Evolutionary conservation across 2,329 filamentous ascomycete species (phyloP).

Genomic region (Orbilia oligospora): DNA sequence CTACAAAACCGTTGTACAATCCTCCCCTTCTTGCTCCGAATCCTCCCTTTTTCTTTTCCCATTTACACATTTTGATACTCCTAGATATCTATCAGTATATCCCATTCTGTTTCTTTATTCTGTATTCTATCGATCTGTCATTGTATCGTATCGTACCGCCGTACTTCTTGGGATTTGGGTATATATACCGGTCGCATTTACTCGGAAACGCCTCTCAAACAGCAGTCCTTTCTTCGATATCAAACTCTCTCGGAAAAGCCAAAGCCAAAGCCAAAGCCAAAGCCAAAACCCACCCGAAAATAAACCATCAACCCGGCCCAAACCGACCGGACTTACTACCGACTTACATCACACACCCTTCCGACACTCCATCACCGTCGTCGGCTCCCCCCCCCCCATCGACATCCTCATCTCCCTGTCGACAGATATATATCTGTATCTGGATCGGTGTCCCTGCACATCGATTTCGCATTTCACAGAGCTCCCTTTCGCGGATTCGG

Average conservation of each 20-base stretch:
- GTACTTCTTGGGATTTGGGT: neutral
- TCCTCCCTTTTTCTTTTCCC: slow-evolving; percentile 6
- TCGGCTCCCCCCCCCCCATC: slow-evolving; percentile 20
- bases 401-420: slow-evolving; percentile 1
- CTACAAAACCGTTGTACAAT: slow-evolving; percentile 49
- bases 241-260: slow-evolving; percentile 20
- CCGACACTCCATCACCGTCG: slow-evolving; percentile 24
- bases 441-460: slow-evolving; percentile 16
- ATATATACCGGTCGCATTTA: slow-evolving; percentile 13
- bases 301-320: slow-evolving; percentile 5
- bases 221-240: slow-evolving; percentile 12
- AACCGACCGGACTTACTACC: slow-evolving; percentile 9
- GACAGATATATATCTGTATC: slow-evolving; percentile 6
- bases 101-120: neutral
- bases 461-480: slow-evolving; percentile 50
- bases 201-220: slow-evolving; percentile 20
- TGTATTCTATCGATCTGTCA: neutral
- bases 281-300: slow-evolving; percentile 34
- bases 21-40: neutral
- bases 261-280: slow-evolving; percentile 12
- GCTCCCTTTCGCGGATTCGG: slow-evolving; percentile 50
- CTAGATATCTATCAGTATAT: neutral
- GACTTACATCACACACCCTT: slow-evolving; percentile 45
- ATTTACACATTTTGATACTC: slow-evolving; percentile 5
- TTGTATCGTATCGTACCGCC: no score